Evolutionary conservation across 495 filamentous ascomycete species (phyloP).

Genomic region (Apodospora peruviana): DNA sequence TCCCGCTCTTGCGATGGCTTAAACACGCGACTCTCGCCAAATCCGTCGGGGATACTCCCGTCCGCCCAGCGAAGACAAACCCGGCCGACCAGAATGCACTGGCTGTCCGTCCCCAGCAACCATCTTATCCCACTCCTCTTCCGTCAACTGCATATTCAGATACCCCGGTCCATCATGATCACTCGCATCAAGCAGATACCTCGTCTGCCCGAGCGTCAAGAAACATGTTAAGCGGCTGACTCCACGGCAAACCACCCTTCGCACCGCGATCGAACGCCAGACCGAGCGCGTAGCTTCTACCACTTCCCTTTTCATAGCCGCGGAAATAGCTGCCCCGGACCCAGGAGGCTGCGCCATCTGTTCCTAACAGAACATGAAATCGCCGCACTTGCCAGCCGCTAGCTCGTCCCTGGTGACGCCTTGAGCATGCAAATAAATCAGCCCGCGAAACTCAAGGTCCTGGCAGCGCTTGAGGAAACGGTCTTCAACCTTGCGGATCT

Average conservation of each 20-base stretch:
- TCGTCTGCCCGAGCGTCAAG: constrained; percentile 33
- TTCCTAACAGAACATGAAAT: constrained; percentile 31
- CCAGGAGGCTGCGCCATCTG: constrained; percentile 33
- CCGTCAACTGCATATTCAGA: constrained; percentile 38
- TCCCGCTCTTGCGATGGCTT: constrained; percentile 25
- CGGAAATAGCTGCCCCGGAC: constrained; percentile 27
- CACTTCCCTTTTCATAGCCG: constrained; percentile 35
- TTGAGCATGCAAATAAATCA: constrained; percentile 30
- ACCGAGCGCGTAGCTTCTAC: constrained; percentile 30
- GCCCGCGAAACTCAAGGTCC: constrained; percentile 22
- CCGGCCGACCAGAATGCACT: constrained; percentile 29
- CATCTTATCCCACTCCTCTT: constrained; percentile 37
- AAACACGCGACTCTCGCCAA: constrained; percentile 25
- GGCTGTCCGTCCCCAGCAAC: constrained; percentile 27
- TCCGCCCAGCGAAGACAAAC: too few relatives aligned
- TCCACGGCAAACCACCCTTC: constrained; percentile 27
- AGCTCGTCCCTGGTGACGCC: constrained; percentile 27
- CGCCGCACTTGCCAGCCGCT: constrained; percentile 25
- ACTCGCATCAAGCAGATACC: constrained; percentile 33
- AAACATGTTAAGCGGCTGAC: constrained; percentile 35
- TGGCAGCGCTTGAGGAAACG: constrained; percentile 30
- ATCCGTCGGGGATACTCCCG: constrained; percentile 20
- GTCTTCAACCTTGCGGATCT: constrained; percentile 38
- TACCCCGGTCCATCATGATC: constrained; percentile 31
- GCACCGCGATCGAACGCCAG: constrained; percentile 31